Base-by-base conservation (phyloP, 2,329 filamentous ascomycete genomes). In the Alternaria infectoria region DNA sequence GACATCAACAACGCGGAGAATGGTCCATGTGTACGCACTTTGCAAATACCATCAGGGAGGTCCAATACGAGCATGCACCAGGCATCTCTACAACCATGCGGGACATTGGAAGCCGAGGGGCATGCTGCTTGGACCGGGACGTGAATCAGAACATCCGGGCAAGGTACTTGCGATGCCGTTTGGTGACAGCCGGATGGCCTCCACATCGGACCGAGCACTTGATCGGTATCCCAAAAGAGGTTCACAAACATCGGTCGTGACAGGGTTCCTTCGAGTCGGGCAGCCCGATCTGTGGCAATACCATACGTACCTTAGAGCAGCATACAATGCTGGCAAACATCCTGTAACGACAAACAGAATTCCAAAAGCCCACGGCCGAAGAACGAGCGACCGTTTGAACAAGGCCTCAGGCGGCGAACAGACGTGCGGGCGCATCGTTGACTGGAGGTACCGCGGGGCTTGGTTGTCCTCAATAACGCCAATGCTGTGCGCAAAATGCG, bases 401-500 rank as follows among this genome's bases (percentile, higher is more conserved):
- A 56, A 45, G 45, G 58, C 47, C 56, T 50, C 65, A 28, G 64
- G 61, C 60, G 55, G 67, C 54, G 59, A 66, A 66, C 66, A 65
- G 59, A 64, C 58, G 63, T 65, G 67, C 65, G 72, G 62, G 69
- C 67, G 70, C 57, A 64, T 63, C 60, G 59, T 65, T 71, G 62
- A 72, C 66, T 71, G 66, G 69, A 71, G 64, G 59, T 66, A 64
- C 64, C 71, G 62, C 68, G 64, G 66, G 68, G 69, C 73, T 72
- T 73, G 68, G 70, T 65, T 69, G 60, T 58, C 62, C 67, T 73
- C 57, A 69, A 72, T 66, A 69, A 72, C 58, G 64, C 68, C 69
- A 61, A 72, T 69, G 70, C 65, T 66, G 65, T 73, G 74, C 70
- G 66, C 60, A 68, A 71, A 74, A 77, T 78, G 77, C 77, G 76